Base-by-base conservation (phyloP, 345 rosid genomes). In the Hibiscus syriacus region DNA sequence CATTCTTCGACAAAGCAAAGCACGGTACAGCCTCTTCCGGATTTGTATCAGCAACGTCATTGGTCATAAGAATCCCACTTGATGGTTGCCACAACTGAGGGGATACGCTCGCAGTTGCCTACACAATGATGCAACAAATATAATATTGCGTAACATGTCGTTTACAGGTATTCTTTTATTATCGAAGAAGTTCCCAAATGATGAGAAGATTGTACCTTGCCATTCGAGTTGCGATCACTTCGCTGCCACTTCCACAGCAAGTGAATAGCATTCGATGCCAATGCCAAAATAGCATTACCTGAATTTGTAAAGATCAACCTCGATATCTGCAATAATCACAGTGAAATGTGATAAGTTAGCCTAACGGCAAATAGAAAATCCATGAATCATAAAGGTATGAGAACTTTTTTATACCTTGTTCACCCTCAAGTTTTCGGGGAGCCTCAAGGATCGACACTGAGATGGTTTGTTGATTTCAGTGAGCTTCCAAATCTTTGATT, bases 401-500 rank as follows among this genome's bases (percentile, higher is more conserved):
- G 45, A 45, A 34, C 25, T 26, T 43, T n/a, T 49, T 25, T 10
- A 45, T 78, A 93, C 98, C 98, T 93, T 93, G 78, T 73, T 89
- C 48, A 77, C 83, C 79, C 90, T 93, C 79, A 86, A 38, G 74
- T 86, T 86, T 75, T 93, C 96, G 55, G 98, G 92, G 43, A 93
- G 91, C 83, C 92, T 89, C 82, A 90, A 79, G 45, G 98, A 83
- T 41, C 96, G 91, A 79, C 97, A 93, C 45, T 90, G 98, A 71
- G 90, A 83, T 30, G 92, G 84, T 77, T 93, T 96, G 22, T 67
- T 88, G 52, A 93, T 83, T 79, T 93, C 98, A 55, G 94, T 85
- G 72, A 93, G 90, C 83, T 93, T 93, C 98, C 98, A 93, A 72
- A 93, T 82, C 86, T 87, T 90, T 32, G 97, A 87, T 75, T 93